These are phyloP conservation scores for Capsella bursapastoris DNA, from an alignment of 345 rosid genomes.

Conservation along the genomic window DNA sequence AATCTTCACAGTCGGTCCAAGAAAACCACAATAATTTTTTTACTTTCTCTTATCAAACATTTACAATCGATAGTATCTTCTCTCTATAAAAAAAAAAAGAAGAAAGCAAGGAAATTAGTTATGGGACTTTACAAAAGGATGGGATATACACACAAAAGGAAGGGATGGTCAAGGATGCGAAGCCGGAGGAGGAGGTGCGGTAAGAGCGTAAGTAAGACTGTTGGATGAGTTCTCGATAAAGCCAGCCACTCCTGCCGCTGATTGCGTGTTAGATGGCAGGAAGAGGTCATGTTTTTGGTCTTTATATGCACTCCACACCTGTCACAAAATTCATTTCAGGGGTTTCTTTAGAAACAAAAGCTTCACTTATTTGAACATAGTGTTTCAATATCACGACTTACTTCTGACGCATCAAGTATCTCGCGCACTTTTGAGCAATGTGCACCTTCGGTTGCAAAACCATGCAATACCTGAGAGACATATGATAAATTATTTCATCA, in stretches of 20 bases:
- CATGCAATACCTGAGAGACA: slow-evolving; percentile 79
- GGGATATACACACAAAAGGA: slow-evolving; percentile 21
- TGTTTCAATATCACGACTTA: slow-evolving; percentile 48
- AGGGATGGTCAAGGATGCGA: slow-evolving; percentile 28
- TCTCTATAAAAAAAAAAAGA: slow-evolving; percentile 29
- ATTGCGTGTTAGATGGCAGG: slow-evolving; percentile 93
- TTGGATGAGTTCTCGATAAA: slow-evolving; percentile 86
- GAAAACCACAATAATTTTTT: slow-evolving; percentile 12
- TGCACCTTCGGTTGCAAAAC: slow-evolving; percentile 97
- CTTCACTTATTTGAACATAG: not conserved
- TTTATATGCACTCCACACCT: slow-evolving; percentile 97
- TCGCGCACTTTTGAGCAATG: slow-evolving; percentile 89
- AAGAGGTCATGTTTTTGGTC: slow-evolving; percentile 98
- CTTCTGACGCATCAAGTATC: slow-evolving; percentile 86
- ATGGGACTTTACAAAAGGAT: slow-evolving; percentile 36
- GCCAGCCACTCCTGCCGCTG: slow-evolving; percentile 97
- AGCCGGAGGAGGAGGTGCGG: slow-evolving; percentile 67
- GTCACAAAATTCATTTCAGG: not conserved
- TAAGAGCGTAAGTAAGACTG: slow-evolving; percentile 77
- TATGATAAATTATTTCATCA: not conserved
- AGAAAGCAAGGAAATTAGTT: slow-evolving; percentile 2
- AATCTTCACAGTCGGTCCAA: not conserved
- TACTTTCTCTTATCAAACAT: slow-evolving; percentile 35
- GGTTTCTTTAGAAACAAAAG: not conserved
- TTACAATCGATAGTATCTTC: slow-evolving; percentile 37